These are phyloP conservation scores for Thermoascus crustaceus DNA, from an alignment of 2,329 filamentous ascomycete species.

Conservation along the genomic window DNA sequence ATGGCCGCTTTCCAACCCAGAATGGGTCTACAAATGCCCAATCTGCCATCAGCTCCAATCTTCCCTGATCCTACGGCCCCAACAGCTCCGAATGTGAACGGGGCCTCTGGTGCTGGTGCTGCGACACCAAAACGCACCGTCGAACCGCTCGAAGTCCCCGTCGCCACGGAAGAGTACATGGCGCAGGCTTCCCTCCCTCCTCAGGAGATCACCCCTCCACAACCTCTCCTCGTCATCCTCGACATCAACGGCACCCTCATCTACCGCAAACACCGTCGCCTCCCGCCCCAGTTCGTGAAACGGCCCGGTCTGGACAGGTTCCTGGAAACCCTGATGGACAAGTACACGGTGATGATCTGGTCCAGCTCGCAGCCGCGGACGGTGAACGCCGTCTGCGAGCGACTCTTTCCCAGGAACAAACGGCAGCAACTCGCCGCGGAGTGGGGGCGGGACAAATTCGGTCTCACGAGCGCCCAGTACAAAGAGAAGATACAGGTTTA, in stretches of 20 bases:
- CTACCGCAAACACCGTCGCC: slow-evolving; percentile 51
- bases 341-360: slow-evolving; percentile 81
- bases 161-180: slow-evolving; percentile 56
- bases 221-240: slow-evolving; percentile 69
- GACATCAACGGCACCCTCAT: slow-evolving; percentile 92
- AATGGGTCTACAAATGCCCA: no score
- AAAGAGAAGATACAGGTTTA: slow-evolving; percentile 71
- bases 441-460: slow-evolving; percentile 73
- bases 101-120: neutral
- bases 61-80: neutral
- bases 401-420: slow-evolving; percentile 52
- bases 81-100: neutral
- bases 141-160: slow-evolving; percentile 43
- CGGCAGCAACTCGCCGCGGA: slow-evolving; percentile 53
- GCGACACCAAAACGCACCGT: slow-evolving; percentile 2
- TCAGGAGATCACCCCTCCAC: slow-evolving; percentile 38
- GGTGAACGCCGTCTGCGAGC: slow-evolving; percentile 51
- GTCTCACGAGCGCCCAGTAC: slow-evolving; percentile 58
- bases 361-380: slow-evolving; percentile 73
- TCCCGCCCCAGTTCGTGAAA: slow-evolving; percentile 49
- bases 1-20: no score
- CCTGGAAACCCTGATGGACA: slow-evolving; percentile 62
- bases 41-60: neutral
- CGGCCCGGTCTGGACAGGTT: slow-evolving; percentile 64
- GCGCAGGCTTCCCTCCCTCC: slow-evolving; percentile 42